Base-by-base conservation (phyloP, 306 rosid species). In the Malus sylvestris region DNA sequence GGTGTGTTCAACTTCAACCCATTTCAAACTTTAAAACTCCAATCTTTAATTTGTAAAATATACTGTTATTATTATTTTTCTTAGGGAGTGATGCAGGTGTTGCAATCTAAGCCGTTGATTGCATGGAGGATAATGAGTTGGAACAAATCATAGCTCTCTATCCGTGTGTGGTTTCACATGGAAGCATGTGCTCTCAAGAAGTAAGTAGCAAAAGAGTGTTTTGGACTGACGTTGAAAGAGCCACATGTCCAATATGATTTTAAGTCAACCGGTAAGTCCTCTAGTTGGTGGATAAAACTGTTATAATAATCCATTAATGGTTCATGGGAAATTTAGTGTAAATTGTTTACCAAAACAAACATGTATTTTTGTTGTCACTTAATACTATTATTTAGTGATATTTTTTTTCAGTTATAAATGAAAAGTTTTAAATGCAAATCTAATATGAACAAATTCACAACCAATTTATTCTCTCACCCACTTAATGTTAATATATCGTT, bases 191-290 rank as follows among this genome's bases (percentile, higher is more conserved):
- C 79, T 73, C 81, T 22, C 81, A 72, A 70, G 69, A 66, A 32
- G 67, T 61, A 68, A 35, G 77, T 72, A 66, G 80, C 87, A 82
- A 88, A 85, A 75, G 77, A 83, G 76, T 55, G 82, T 78, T 88
- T 90, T 90, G 90, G 91, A 91, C 89, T 78, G 81, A 65, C 19
- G 85, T 82, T 86, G 75, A 80, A 73, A 61, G 75, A 74, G 79
- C 87, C 89, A 70, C 70, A 70, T 85, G 70, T 84, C 76, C 80
- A 65, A 64, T 33, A 20, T 77, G 52, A 63, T 78, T 81, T 66
- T 20, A 75, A 83, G 91, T 89, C 97, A 89, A 89, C 87, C 64
- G 4, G 75, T 58, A 59, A 77, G 81, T 78, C 74, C 74, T 76
- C 73, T 68, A 67, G 70, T 38, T 7, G 33, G 20, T 42, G 68